Evolutionary conservation across 2,329 filamentous ascomycete species (phyloP).

Genomic region (Nectriaceae sp.): DNA sequence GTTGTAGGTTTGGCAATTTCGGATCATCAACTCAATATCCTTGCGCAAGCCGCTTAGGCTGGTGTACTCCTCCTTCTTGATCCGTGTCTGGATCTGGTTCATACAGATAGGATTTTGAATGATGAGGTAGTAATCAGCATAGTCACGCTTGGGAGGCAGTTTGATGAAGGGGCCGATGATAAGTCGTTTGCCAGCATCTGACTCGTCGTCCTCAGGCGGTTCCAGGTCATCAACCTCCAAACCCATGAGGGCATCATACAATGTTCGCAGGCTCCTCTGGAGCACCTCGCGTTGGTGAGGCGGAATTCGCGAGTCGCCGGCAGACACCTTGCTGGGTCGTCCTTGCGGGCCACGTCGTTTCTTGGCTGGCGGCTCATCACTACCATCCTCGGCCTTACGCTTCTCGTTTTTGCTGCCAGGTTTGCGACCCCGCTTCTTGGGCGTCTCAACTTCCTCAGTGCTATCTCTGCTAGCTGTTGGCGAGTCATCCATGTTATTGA

Average conservation of each 20-base stretch:
- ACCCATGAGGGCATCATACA: slow-evolving; percentile 80
- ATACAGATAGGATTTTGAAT: slow-evolving; percentile 94
- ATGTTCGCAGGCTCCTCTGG: slow-evolving; percentile 73
- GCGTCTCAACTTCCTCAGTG: slow-evolving; percentile 75
- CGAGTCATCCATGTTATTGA: slow-evolving; percentile 60
- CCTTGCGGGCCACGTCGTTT: slow-evolving; percentile 74
- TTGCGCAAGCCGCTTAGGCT: slow-evolving; percentile 76
- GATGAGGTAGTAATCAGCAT: slow-evolving; percentile 92
- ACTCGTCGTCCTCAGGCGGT: slow-evolving; percentile 59
- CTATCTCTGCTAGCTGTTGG: slow-evolving; percentile 79
- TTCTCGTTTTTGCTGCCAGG: slow-evolving; percentile 75
- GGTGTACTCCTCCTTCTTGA: slow-evolving; percentile 93
- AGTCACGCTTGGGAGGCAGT: slow-evolving; percentile 83
- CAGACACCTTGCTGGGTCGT: slow-evolving; percentile 61
- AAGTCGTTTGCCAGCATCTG: slow-evolving; percentile 65
- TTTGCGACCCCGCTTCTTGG: slow-evolving; percentile 85
- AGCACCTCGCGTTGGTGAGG: slow-evolving; percentile 73
- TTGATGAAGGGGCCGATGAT: slow-evolving; percentile 96
- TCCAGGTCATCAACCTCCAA: slow-evolving; percentile 77
- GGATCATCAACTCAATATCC: slow-evolving; percentile 83
- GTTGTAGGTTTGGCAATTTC: slow-evolving; percentile 94
- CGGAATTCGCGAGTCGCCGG: slow-evolving; percentile 53
- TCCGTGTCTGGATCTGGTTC: slow-evolving; percentile 91
- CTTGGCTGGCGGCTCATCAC: slow-evolving; percentile 76
- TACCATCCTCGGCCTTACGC: slow-evolving; percentile 81